Base-by-base conservation (phyloP, 2,329 filamentous ascomycete species). In the Alternaria arborescens region DNA sequence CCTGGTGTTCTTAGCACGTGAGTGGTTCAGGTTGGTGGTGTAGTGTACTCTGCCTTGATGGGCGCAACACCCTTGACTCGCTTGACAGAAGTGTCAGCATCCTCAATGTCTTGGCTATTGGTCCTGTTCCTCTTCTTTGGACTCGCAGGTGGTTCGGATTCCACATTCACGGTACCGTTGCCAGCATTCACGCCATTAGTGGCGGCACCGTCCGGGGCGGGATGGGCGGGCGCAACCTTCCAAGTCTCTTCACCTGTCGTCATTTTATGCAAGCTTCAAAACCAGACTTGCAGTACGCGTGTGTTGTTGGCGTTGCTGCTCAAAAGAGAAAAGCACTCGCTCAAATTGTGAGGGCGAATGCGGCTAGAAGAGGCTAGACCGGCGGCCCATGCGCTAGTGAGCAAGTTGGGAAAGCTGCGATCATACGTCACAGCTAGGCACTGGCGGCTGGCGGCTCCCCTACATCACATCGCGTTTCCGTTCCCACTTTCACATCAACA, bases 41-140 rank as follows among this genome's bases (percentile, higher is more conserved):
- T 36, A 36, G 60, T 84, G 78, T 80, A 92, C 87, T 93, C 91
- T 73, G 86, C 83, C 78, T 93, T 93, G 77, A 94, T 87, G 8
- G 88, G 87, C 20, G 91, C 90, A 54, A 89, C 81, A 26, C 89
- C 90, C 71, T 76, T 82, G 69, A 67, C 72, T 40, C 77, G 72
- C 62, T 78, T 77, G 43, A 64, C 56, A 12, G 60, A 58, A 53
- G 60, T 67, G 55, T 70, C 72, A 48, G 64, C 30, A 58, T 48
- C 64, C 38, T 64, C 80, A 54, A 50, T 54, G 43, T 69, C 74
- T 79, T 82, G 67, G 76, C 55, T 74, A 52, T 64, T 68, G 55
- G 68, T 64, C 60, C 73, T 73, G 41, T 61, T 64, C 54, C 76
- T 68, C 54, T 78, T 78, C 56, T 71, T 74, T 10, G 68, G 70